Percentiles rank a stretch among this genome's conserved stretches.
These are phyloP conservation scores for Serpula lacrymans DNA, from an alignment of 768 basidiomycete genomes.

Conservation along the genomic window DNA sequence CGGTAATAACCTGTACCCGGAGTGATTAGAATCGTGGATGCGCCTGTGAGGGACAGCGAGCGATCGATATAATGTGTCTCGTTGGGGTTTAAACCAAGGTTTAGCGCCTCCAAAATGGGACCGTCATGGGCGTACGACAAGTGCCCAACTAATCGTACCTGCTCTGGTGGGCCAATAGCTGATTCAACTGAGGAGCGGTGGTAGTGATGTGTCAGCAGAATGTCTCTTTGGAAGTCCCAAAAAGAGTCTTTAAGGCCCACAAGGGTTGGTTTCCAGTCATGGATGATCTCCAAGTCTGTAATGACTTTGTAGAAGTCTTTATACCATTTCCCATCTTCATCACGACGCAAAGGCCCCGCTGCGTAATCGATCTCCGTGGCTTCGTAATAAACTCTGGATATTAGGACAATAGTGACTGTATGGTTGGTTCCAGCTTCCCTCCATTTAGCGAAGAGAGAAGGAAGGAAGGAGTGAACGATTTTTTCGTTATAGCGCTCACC, in stretches of 20 bases:
- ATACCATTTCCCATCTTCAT: constrained; percentile 79
- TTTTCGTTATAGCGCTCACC: constrained; percentile 96
- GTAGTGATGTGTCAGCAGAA: constrained; percentile 85
- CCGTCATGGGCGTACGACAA: constrained; percentile 90
- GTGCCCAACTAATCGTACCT: constrained; percentile 70
- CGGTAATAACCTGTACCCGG: constrained; percentile 94
- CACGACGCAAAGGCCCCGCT: constrained; percentile 72
- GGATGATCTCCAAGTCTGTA: constrained; percentile 84
- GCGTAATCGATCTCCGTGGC: constrained; percentile 75
- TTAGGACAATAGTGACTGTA: constrained; percentile 89
- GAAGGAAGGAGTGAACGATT: constrained; percentile 95
- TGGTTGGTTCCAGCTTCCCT: constrained; percentile 83
- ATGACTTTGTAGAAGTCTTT: constrained; percentile 98
- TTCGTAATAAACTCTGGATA: constrained; percentile 90
- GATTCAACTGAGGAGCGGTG: constrained; percentile 61
- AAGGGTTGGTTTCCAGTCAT: constrained; percentile 86
- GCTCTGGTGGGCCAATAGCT: constrained; percentile 38
- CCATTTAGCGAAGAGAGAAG: constrained; percentile 85
- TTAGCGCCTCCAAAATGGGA: constrained; percentile 92
- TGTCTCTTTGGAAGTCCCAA: constrained; percentile 89
- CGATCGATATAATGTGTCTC: constrained; percentile 96
- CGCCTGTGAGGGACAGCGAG: constrained; percentile 85
- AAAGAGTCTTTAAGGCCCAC: constrained; percentile 86
- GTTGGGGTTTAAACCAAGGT: constrained; percentile 86
- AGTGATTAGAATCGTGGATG: constrained; percentile 80